A percentile compares a stretch with the other conserved stretches of the same genome.
Conservation (phyloP, 208 protist species). For the Leishmania lainsoni region DNA sequence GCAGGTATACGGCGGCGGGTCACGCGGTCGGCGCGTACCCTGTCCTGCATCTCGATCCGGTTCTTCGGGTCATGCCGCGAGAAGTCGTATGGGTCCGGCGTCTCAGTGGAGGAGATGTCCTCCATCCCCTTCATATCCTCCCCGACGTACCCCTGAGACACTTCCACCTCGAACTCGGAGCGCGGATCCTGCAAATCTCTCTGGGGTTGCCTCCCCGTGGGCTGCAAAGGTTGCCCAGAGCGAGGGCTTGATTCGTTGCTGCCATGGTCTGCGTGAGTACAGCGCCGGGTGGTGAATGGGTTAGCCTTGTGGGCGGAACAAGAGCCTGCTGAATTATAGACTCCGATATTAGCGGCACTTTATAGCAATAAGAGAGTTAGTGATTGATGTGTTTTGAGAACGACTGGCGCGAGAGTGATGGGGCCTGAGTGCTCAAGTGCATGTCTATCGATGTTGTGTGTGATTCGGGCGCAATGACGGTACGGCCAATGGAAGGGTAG, state of each 20-base stretch:
- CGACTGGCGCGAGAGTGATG: neutral
- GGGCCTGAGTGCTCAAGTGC: neutral
- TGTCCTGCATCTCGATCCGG: conserved; percentile 13
- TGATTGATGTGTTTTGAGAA: neutral
- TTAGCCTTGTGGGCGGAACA: neutral
- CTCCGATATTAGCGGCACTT: neutral
- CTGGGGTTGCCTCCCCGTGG: neutral
- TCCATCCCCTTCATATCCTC: conserved; percentile 8
- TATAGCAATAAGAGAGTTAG: neutral
- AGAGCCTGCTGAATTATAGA: neutral
- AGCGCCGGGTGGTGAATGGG: neutral
- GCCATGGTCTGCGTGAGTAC: neutral
- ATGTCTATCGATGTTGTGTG: neutral
- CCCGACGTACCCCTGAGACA: neutral
- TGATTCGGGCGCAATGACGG: neutral
- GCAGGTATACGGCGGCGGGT: conserved; percentile 30
- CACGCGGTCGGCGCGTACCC: conserved; percentile 23
- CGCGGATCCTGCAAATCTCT: no score
- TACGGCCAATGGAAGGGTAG: neutral
- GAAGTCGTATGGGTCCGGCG: conserved; percentile 24
- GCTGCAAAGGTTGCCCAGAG: no score
- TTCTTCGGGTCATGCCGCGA: conserved; percentile 20
- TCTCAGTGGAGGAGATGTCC: conserved; percentile 11
- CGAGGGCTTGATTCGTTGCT: neutral
- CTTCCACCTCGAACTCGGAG: neutral